Percentiles rank a stretch among this genome's conserved stretches.
Evolutionary conservation across 2,329 filamentous ascomycete species (phyloP).

Genomic region (Thielaviopsis musarum): DNA sequence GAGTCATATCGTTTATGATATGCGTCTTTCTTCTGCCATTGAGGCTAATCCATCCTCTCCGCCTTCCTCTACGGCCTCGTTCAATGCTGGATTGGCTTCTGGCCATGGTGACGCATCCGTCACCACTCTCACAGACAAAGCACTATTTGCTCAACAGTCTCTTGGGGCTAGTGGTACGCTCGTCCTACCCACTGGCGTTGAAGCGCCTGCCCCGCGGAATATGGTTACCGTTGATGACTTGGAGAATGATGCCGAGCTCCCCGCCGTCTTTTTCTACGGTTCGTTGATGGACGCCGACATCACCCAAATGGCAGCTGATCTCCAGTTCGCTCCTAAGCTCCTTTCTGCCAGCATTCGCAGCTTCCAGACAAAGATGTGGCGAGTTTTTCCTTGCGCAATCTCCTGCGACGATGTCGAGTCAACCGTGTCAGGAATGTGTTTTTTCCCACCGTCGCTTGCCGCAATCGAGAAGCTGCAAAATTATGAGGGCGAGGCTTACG

Average conservation of each 20-base stretch:
- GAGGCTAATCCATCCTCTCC: not conserved
- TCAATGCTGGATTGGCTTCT: not conserved
- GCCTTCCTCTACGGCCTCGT: not conserved
- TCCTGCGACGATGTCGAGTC: not conserved
- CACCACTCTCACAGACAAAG: too few relatives aligned
- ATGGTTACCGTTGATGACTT: not conserved
- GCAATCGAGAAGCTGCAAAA: not conserved
- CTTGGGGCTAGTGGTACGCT: too few relatives aligned
- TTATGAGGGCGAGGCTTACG: slow-evolving; percentile 8
- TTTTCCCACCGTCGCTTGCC: not conserved
- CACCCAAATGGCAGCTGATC: slow-evolving; percentile 6
- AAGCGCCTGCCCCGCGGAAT: not conserved
- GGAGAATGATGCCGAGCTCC: not conserved
- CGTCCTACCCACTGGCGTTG: not conserved
- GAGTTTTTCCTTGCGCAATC: slow-evolving; percentile 7
- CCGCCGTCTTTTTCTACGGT: slow-evolving; percentile 8
- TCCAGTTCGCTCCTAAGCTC: not conserved
- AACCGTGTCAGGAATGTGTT: not conserved
- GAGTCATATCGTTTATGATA: not conserved
- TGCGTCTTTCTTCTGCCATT: not conserved
- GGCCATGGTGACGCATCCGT: too few relatives aligned
- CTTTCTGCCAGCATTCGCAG: not conserved
- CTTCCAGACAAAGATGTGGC: slow-evolving; percentile 9
- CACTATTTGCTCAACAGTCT: not conserved
- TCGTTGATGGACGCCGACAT: slow-evolving; percentile 9